Base-by-base conservation (phyloP, 2,329 filamentous ascomycete species). In the Teratosphaeria viscida region DNA sequence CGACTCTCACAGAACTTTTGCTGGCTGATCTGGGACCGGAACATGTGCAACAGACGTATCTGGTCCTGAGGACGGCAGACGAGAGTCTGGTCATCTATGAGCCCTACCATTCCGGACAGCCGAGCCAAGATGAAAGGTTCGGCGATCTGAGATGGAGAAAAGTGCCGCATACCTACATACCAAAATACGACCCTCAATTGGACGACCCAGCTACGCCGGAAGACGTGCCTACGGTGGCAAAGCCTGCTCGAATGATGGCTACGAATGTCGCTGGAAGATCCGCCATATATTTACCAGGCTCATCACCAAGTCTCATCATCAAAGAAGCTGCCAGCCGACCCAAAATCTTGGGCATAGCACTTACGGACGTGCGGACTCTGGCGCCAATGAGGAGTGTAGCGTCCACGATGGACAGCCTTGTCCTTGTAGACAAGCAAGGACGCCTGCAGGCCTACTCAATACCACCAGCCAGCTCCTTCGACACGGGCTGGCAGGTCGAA, bases 11-110 rank as follows among this genome's bases (percentile, higher is more conserved):
- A 0, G 92, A 99, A 72, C 82, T 96, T 4, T 70, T 96, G 7
- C 83, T 96, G 5, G 87, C 91, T 37, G 87, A 97, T 64, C 81
- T 99, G 12, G 94, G 94, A 29, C 90, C 96, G 68, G 75, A 79
- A 4, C 84, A 84, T 10, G 80, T 81, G 26, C 85, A 82, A 62
- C 84, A 82, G 2, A 90, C 92, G 6, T 90, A 95, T 71, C 78
- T 99, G 23, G 86, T 97, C 66, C 77, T 92, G 32, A 88, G 92
- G 56, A 90, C 90, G 55, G 81, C 83, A 10, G 86, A 84, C 61
- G 88, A 96, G 64, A 92, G 97, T 69, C 77, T 97, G 37, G 87
- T 88, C 11, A 82, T 97, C 54, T 99, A 97, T 71, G 85, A 94
- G 70, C 91, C 92, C 1, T 87, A 90, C 66, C 80, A 83, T 52